These are phyloP conservation scores for Epichloe glyceriae DNA, from an alignment of 2,329 filamentous ascomycete genomes.

Conservation along the genomic window DNA sequence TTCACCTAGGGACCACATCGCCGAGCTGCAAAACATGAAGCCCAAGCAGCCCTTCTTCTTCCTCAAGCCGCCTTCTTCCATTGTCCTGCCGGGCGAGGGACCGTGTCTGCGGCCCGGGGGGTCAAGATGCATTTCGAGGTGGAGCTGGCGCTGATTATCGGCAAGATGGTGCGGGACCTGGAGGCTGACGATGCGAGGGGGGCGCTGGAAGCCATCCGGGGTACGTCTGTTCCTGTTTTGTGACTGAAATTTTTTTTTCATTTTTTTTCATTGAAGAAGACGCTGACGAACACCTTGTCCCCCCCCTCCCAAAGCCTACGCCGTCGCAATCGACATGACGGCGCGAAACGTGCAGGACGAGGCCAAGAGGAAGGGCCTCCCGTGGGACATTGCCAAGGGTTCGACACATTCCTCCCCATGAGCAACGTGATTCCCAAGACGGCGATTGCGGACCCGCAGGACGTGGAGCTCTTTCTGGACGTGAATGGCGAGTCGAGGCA, in stretches of 20 bases:
- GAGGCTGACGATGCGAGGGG: conserved; percentile 58
- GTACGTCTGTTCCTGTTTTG: too few relatives aligned
- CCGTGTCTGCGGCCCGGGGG: conserved; percentile 69
- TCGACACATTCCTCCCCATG: conserved; percentile 92
- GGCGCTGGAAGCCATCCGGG: conserved; percentile 72
- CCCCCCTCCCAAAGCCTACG: too few relatives aligned
- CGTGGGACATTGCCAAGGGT: conserved; percentile 94
- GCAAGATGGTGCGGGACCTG: conserved; percentile 66
- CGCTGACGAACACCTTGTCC: neutral
- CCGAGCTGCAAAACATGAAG: conserved; percentile 73
- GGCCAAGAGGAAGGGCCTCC: conserved; percentile 87
- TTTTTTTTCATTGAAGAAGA: too few relatives aligned
- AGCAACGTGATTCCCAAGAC: conserved; percentile 69
- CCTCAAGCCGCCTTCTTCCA: conserved; percentile 81
- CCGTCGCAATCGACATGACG: conserved; percentile 93
- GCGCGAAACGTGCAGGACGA: conserved; percentile 91
- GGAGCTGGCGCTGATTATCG: conserved; percentile 81
- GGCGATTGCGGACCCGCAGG: conserved; percentile 73
- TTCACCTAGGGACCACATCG: conserved; percentile 65
- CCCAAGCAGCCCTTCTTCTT: conserved; percentile 99
- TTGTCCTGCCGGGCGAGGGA: conserved; percentile 66
- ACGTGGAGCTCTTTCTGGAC: conserved; percentile 71
- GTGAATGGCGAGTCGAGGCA: conserved; percentile 73
- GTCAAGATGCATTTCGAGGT: conserved; percentile 91
- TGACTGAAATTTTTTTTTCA: too few relatives aligned